Base-by-base conservation (phyloP, 371 early-diverging fungal species). In the Chytridium lagenaria region DNA sequence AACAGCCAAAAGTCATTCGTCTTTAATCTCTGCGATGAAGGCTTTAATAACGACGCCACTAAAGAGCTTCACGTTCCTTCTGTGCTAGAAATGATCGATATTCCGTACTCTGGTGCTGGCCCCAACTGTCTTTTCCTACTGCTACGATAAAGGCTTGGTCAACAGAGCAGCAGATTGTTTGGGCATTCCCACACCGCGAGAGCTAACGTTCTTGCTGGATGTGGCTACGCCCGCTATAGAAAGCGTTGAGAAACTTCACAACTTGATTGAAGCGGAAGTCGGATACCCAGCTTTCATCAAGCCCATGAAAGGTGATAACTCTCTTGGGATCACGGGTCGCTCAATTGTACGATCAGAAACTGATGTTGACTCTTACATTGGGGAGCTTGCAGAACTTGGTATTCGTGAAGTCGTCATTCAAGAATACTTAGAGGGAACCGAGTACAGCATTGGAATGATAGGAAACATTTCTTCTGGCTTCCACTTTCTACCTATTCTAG, bases 11-110 rank as follows among this genome's bases (percentile, higher is more conserved):
- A 74, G 30, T 55, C 30, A 31, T 81, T 85, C 64, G 84, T 85
- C 0, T 78, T 87, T 67, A 87, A 87, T 76, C 77, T 87, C n/a
- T 87, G 88, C 75, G 87, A 87, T 71, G 88, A 87, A 75, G 88
- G 88, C 3, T 85, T 73, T 65, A 68, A 80, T 34, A 87, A 87
- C 77, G 85, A 87, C 44, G 85, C 88, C 15, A 59, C 77, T 10
- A 75, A 84, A 55, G 88, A 87, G 67, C 74, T 87, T n/a, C 88
- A 87, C 66, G 79, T 87, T 10, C 84, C 86, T 7, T 84, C 88
- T 1, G 34, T 84, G 28, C 80, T 87, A 1, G 88, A 87, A 50
- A 78, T 83, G 76, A 75, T 80, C 7, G 44, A 74, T 1, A 74
- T 87, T 5, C 83, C 82, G 10, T 87, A 86, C 77, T 82, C 85